These are phyloP conservation scores for Ogataea polymorpha DNA, from an alignment of 805 yeast genomes.

Conservation along the genomic window DNA sequence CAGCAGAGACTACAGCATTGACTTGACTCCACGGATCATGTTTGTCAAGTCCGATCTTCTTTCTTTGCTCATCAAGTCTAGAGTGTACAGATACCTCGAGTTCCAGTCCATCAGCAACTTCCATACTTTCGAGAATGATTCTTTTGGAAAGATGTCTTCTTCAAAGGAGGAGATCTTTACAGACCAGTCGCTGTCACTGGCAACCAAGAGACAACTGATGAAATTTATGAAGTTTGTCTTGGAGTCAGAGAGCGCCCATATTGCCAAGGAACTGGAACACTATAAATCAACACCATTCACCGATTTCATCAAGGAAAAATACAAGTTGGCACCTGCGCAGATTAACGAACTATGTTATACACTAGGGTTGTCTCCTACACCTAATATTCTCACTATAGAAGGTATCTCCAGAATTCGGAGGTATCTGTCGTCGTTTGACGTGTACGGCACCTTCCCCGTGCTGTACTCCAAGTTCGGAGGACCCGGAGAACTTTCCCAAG, in stretches of 20 bases:
- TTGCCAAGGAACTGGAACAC: slow-evolving; percentile 43
- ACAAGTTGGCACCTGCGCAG: slow-evolving; percentile 71
- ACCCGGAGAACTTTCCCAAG: slow-evolving; percentile 93
- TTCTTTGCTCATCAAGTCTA: slow-evolving; percentile 70
- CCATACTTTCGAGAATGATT: slow-evolving; percentile 92
- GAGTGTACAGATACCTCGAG: slow-evolving; percentile 89
- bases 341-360: slow-evolving; percentile 81
- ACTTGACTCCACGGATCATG: slow-evolving; percentile 79
- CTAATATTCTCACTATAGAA: slow-evolving; percentile 60
- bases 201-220: slow-evolving; percentile 83
- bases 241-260: slow-evolving; percentile 57
- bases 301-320: slow-evolving; percentile 58
- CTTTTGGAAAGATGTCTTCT: slow-evolving; percentile 79
- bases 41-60: slow-evolving; percentile 90
- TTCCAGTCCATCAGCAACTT: slow-evolving; percentile 85
- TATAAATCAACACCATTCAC: slow-evolving; percentile 56
- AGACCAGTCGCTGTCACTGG: slow-evolving; percentile 70
- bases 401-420: slow-evolving; percentile 82
- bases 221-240: slow-evolving; percentile 85
- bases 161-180: slow-evolving; percentile 93
- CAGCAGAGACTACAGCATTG: slow-evolving; percentile 81
- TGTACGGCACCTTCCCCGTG: slow-evolving; percentile 93
- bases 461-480: slow-evolving; percentile 92
- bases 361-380: slow-evolving; percentile 71
- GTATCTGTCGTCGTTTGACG: slow-evolving; percentile 79